Percentiles rank a stretch among this genome's conserved stretches.
Conservation (phyloP, 768 basidiomycete species). For the Psilocybe sp. region DNA sequence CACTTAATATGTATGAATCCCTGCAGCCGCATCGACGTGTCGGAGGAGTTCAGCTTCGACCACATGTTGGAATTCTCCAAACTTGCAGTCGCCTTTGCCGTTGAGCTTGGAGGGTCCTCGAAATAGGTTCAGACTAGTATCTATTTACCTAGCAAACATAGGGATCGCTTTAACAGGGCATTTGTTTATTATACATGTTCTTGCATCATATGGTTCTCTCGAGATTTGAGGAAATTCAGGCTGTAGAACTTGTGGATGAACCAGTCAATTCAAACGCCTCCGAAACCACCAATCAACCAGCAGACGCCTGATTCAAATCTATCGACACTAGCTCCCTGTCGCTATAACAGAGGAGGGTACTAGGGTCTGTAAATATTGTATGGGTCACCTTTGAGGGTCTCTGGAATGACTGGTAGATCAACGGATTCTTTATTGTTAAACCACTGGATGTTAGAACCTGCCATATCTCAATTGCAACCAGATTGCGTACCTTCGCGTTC, state of each 20-base stretch:
- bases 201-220: no score
- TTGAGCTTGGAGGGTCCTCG: slow-evolving; percentile 59
- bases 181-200: no score
- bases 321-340: slow-evolving; percentile 24
- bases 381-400: slow-evolving; percentile 35
- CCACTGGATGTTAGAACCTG: neutral
- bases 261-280: no score
- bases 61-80: slow-evolving; percentile 92
- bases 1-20: slow-evolving; percentile 1
- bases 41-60: slow-evolving; percentile 83
- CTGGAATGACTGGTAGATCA: slow-evolving; percentile 28
- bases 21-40: slow-evolving; percentile 76
- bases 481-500: slow-evolving; percentile 36
- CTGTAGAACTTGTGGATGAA: no score
- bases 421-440: slow-evolving; percentile 27
- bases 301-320: neutral
- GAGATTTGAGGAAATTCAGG: no score
- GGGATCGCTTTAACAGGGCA: neutral
- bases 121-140: slow-evolving; percentile 9
- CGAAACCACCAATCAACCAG: no score
- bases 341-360: slow-evolving; percentile 39
- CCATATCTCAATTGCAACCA: neutral
- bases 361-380: slow-evolving; percentile 33
- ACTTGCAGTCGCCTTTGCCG: slow-evolving; percentile 73
- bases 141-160: neutral